Conservation (phyloP, 768 basidiomycete genomes). For the Mycena albidolilacea region DNA sequence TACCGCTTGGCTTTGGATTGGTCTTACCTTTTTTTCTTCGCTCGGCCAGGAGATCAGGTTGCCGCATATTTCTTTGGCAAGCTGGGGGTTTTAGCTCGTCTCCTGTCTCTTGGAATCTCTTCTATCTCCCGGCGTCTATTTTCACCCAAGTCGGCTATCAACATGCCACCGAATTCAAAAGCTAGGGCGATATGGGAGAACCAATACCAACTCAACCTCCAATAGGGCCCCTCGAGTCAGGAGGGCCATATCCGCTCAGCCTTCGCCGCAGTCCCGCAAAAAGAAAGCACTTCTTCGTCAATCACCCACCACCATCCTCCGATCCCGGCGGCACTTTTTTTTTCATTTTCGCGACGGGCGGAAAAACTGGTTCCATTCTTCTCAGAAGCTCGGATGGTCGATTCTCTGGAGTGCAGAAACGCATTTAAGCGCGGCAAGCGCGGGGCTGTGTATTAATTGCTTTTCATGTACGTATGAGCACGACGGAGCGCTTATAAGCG, state of each 20-base stretch:
- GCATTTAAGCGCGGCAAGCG: slow-evolving; percentile 2
- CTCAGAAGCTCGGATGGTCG: slow-evolving; percentile 8
- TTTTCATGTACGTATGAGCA: slow-evolving; percentile 10
- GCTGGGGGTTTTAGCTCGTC: too few species aligned
- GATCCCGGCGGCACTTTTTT: slow-evolving; percentile 13
- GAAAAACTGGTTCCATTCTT: slow-evolving; percentile 6
- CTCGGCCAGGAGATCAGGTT: too few species aligned
- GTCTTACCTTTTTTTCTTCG: too few species aligned
- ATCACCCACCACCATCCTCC: not conserved
- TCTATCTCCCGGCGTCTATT: too few species aligned
- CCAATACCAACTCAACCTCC: too few species aligned
- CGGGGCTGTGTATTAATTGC: not conserved
- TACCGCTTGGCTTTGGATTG: too few species aligned
- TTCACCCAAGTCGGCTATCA: too few species aligned
- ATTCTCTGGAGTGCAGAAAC: not conserved
- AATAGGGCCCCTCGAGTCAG: too few species aligned
- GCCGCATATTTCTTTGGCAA: too few species aligned
- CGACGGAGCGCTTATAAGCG: not conserved
- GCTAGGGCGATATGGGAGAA: too few species aligned
- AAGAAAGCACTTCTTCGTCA: not conserved
- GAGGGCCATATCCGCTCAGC: not conserved
- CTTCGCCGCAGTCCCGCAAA: not conserved
- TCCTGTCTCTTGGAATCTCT: too few species aligned
- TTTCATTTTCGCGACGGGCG: not conserved
- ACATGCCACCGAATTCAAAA: too few species aligned